Base-by-base conservation (phyloP, 1,284 basidiomycete species). In the Boletus mariae region DNA sequence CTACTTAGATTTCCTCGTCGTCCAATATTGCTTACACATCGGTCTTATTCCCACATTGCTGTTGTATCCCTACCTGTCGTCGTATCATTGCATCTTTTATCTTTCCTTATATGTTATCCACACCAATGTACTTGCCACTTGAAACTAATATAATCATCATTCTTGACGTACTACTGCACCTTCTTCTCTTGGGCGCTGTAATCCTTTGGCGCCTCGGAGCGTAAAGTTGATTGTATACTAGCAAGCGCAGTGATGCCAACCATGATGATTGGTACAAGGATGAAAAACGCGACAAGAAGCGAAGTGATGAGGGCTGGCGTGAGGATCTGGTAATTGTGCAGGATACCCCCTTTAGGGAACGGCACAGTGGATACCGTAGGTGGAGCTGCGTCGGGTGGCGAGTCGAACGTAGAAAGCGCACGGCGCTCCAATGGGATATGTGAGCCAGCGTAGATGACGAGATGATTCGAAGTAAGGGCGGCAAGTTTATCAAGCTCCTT, bases 221-320 rank as follows among this genome's bases (percentile, higher is more conserved):
- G 73, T 42, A 86, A 61, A 5, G 87, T 81, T 43, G 84, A 87
- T 69, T 93, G 88, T 56, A 94, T 90, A 57, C 85, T 84, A 12
- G 85, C 79, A 31, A 94, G 75, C 1, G 90, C 82, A 13, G 71
- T 76, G 50, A 93, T 77, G 34, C 87, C 87, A 40, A 89, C 57
- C 61, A 83, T 68, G 13, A 90, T 65, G 41, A 89, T 73, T 0
- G 92, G 92, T 12, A 93, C 62, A 25, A 94, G 75, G 31, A 93
- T 65, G 64, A 88, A 85, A 62, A 94, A 77, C 0, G 74, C 72
- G 45, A 94, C 72, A 42, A 92, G 75, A 23, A 94, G 76, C 2
- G 78, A 73, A 9, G 79, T 80, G 69, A 94, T 89, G 51, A 94
- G 77, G 1, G 82, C 89, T 1, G 91, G 88, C 0, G 91, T 91